Conservation (phyloP, 106 monocot species). For the Gastrodia elata region DNA sequence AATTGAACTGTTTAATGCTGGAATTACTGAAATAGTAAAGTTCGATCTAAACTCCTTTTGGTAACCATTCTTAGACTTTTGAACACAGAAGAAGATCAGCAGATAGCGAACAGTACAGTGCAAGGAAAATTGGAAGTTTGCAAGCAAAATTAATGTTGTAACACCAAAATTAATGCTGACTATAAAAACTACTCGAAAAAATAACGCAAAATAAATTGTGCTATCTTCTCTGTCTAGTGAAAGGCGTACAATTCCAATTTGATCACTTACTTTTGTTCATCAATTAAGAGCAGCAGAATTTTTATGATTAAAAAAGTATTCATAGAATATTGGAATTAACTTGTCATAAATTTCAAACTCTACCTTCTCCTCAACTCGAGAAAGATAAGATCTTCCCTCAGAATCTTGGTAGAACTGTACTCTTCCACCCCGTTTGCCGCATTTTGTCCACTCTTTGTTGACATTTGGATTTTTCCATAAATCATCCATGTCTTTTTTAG, state of each 20-base stretch:
- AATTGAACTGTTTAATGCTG: too few relatives aligned
- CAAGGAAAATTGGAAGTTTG: too few relatives aligned
- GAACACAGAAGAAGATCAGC: too few relatives aligned
- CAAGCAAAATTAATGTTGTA: too few relatives aligned
- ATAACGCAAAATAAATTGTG: conserved; percentile 36
- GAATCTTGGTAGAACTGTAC: conserved; percentile 81
- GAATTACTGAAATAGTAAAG: too few relatives aligned
- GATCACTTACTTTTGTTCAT: conserved; percentile 63
- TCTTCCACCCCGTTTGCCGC: conserved; percentile 70
- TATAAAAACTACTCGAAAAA: conserved; percentile 30
- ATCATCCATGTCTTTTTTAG: conserved; percentile 80
- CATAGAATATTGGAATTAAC: background rate
- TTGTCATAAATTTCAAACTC: conserved; percentile 5
- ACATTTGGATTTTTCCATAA: conserved; percentile 71
- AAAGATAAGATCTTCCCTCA: conserved; percentile 80
- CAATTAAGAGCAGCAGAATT: conserved; percentile 49
- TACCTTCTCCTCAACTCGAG: conserved; percentile 90
- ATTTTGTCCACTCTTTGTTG: conserved; percentile 79
- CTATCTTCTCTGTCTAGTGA: conserved; percentile 58
- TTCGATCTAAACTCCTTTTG: too few relatives aligned
- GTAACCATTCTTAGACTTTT: too few relatives aligned
- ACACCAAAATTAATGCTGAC: too few relatives aligned
- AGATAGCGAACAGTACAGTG: too few relatives aligned
- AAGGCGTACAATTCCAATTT: conserved; percentile 64
- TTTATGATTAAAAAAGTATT: conserved; percentile 27